Evolutionary conservation across 352 stramenopile species (phyloP), one percentile per base, ranked within the genome.

Genomic region (Globisporangium echinulatum): DNA sequence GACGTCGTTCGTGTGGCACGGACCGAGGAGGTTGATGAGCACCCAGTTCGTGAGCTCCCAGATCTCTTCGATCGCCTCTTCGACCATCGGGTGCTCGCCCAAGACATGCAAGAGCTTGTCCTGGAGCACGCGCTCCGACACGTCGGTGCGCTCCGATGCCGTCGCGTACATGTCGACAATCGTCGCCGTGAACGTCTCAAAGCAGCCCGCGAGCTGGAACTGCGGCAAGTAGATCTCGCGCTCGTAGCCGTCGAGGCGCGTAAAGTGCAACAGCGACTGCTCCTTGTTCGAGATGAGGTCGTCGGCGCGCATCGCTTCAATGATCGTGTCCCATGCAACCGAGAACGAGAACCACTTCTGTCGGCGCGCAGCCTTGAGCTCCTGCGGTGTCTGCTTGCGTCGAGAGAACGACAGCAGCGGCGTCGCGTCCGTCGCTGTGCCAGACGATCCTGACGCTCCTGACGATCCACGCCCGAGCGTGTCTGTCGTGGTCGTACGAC

Each of bases 311-410:
- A 99, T 98, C 50, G 94, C 90, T 67, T 98, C 90, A 54, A 99
- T 98, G 49, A 99, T 96, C 51, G 97, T 94, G 64, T 99, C 97
- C 96, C 96, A 99, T 4, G 96, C 96, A 36, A 97, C 87, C 17
- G 94, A 98, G 64, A 99, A 99, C 47, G 97, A 98, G 1, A 97
- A 91, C 97, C 97, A 99, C 64, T 99, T 98, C 66, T 98, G 94
- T 33, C 97, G 97, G 48, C 96, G 86, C 49, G 97, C 85, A 71
- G 97, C 92, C 70, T 94, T 87, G 15, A 90, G 63, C 61, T 96
- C 86, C 54, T 79, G 69, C 5, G 81, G 69, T 0, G 82, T 91
- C 49, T 93, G 86, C 65, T 93, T 94, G 10, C 86, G 82, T 10
- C 86, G 77, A 40, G 86, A 94, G 56, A 96, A 96, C 59, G 84